phyloP scores from a whole-genome alignment of 768 basidiomycete species.

The Kwoniella sp. region DNA sequence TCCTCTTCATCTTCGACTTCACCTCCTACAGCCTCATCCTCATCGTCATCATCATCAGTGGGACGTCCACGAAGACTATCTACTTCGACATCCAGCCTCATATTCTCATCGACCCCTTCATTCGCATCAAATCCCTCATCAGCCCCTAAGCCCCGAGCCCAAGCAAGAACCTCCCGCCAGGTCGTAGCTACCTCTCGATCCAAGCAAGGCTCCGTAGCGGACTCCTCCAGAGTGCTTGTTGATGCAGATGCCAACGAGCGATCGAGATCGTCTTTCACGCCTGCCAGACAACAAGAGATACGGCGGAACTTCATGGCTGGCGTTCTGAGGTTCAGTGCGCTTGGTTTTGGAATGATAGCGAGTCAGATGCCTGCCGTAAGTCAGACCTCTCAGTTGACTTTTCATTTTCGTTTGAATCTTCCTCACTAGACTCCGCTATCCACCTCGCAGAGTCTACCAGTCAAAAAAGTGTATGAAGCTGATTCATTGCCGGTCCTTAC shows the following conservation, averaged over 20 bases:
- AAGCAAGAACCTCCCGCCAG: not conserved
- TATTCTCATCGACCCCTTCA: not conserved
- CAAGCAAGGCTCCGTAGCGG: not conserved
- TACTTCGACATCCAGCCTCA: not conserved
- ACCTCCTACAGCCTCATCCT: not conserved
- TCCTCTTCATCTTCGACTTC: not conserved
- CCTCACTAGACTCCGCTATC: too few relatives aligned
- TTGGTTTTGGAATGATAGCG: constrained; percentile 54
- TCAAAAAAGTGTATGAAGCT: not conserved
- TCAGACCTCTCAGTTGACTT: constrained; percentile 6
- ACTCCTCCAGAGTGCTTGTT: not conserved
- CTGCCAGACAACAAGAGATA: constrained; percentile 27
- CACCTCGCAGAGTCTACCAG: not conserved
- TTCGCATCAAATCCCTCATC: not conserved
- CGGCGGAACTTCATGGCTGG: constrained; percentile 36
- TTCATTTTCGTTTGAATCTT: not conserved
- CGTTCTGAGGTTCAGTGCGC: constrained; percentile 48
- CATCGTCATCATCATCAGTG: not conserved
- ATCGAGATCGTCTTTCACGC: not conserved
- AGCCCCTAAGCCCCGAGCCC: not conserved
- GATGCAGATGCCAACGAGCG: not conserved
- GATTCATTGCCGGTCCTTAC: not conserved
- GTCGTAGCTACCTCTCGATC: not conserved
- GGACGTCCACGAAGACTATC: not conserved
- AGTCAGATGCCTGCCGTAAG: constrained; percentile 55